Percentiles rank a stretch among this genome's conserved stretches.
These are phyloP conservation scores for Magnusiomyces clavatus DNA, from an alignment of 1,139 yeast species.

Conservation along the genomic window DNA sequence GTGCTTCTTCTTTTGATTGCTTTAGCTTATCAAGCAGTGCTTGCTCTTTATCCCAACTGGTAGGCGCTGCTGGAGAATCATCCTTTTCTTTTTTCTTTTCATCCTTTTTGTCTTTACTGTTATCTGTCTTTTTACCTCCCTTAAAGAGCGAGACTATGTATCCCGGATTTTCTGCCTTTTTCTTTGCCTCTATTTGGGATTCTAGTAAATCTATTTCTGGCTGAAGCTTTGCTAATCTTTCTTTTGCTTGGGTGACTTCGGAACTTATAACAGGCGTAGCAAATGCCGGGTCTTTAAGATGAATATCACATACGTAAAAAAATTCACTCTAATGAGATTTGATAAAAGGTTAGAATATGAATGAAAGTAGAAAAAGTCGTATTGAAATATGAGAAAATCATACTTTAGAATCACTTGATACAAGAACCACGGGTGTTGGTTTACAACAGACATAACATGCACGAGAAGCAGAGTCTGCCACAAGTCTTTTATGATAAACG, in stretches of 20 bases:
- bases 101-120: slow-evolving; percentile 20
- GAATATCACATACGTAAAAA: slow-evolving; percentile 63
- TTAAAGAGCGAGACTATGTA: slow-evolving; percentile 6
- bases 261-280: slow-evolving; percentile 46
- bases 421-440: slow-evolving; percentile 54
- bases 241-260: slow-evolving; percentile 40
- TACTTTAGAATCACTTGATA: slow-evolving; percentile 38
- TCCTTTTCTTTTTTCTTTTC: slow-evolving; percentile 9
- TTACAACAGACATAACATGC: slow-evolving; percentile 63
- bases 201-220: slow-evolving; percentile 36
- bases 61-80: slow-evolving; percentile 8
- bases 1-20: slow-evolving; percentile 15
- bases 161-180: slow-evolving; percentile 9
- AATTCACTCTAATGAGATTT: slow-evolving; percentile 41
- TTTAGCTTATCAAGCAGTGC: slow-evolving; percentile 19
- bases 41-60: slow-evolving; percentile 16
- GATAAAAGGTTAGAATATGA: background rate
- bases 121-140: slow-evolving; percentile 8
- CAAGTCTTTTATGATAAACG: slow-evolving; percentile 47
- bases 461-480: slow-evolving; percentile 47
- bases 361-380: background rate
- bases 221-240: slow-evolving; percentile 36
- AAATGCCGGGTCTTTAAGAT: slow-evolving; percentile 54
- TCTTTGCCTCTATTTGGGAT: slow-evolving; percentile 10
- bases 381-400: slow-evolving; percentile 11